Percentiles rank a stretch among this genome's conserved stretches.
Conservation (phyloP, 805 yeast species). For the Nadsonia fulvescens region DNA sequence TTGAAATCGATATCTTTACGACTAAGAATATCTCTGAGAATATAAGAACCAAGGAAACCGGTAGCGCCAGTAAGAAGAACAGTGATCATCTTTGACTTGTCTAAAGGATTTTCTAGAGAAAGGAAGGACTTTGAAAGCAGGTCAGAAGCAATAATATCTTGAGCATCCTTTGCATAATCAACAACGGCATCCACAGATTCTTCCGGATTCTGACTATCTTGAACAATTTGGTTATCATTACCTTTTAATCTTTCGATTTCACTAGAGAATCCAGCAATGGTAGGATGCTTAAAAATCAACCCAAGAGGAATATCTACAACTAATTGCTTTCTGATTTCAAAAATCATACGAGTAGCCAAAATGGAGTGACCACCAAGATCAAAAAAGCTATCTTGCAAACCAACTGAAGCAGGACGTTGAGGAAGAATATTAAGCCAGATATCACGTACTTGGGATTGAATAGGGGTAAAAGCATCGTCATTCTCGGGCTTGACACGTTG, state of each 20-base stretch:
- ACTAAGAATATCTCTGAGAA: slow-evolving; percentile 55
- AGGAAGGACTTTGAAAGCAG: slow-evolving; percentile 24
- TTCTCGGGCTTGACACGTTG: slow-evolving; percentile 22
- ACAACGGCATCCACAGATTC: slow-evolving; percentile 16
- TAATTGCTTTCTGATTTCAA: slow-evolving; percentile 64
- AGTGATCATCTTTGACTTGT: slow-evolving; percentile 25
- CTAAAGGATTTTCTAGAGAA: slow-evolving; percentile 25
- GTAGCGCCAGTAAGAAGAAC: slow-evolving; percentile 91
- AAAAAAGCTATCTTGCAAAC: slow-evolving; percentile 76
- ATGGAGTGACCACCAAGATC: slow-evolving; percentile 98
- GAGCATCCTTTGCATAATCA: slow-evolving; percentile 64
- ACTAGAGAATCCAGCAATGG: slow-evolving; percentile 58
- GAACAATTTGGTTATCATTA: slow-evolving; percentile 18
- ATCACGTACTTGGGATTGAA: slow-evolving; percentile 54
- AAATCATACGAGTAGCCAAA: slow-evolving; percentile 91
- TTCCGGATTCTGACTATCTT: no score
- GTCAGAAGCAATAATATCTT: slow-evolving; percentile 22
- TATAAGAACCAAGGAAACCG: slow-evolving; percentile 88
- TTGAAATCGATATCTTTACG: slow-evolving; percentile 34
- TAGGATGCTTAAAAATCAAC: slow-evolving; percentile 75
- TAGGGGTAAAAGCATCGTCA: slow-evolving; percentile 38
- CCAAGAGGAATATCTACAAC: slow-evolving; percentile 78
- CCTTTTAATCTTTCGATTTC: slow-evolving; percentile 41
- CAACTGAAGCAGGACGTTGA: slow-evolving; percentile 57
- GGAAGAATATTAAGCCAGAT: slow-evolving; percentile 81